Base-by-base conservation (phyloP, 495 filamentous ascomycete species). In the Xylaria venustula region DNA sequence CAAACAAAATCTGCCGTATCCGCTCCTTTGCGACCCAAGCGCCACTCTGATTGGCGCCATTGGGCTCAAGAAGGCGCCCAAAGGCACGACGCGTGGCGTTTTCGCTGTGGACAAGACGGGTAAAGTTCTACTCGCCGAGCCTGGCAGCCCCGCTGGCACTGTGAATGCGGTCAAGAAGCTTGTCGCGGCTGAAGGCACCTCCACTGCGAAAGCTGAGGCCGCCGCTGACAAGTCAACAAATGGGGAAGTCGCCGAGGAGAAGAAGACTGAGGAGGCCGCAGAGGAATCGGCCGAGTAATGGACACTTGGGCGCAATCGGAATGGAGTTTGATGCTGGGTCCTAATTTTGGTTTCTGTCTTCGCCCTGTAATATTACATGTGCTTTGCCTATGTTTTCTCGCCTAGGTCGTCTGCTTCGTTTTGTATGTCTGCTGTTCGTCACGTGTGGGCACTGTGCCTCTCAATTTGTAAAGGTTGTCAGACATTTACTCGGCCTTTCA, bases 1-100 rank as follows among this genome's bases (percentile, higher is more conserved):
- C 15, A 96, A 93, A 74, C 90, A 98, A 67, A 89, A 85, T 44
- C 81, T 98, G n/a, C 88, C 89, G 12, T 98, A 93, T 72, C 76
- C 89, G 4, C 87, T 98, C 32, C 85, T 98, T 49, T 98, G 93
- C 77, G 92, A 98, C 71, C 81, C 87, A 7, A 65, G 72, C 25
- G 85, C 81, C 20, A 85, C 84, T 9, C 83, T 98, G 44, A 92
- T 94, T 64, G 77, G 62, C 23, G 89, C 88, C 40, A 83, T 94
- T 66, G 89, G 89, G 2, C 72, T 94, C 62, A 90, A 90, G 72
- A 96, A 93, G 75, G 58, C 73, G 3, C 85, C 87, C 26, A 87
- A 82, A 73, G 88, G 90, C n/a, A 96, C 89, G 30, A 84, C 77
- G 28, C 84, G 94, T 61, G 93, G 93, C 57, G 90, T 97, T 23